Percentiles rank a stretch among this genome's conserved stretches.
phyloP scores from a whole-genome alignment of 202 grass and related monocot species.

The Zizania palustris region DNA sequence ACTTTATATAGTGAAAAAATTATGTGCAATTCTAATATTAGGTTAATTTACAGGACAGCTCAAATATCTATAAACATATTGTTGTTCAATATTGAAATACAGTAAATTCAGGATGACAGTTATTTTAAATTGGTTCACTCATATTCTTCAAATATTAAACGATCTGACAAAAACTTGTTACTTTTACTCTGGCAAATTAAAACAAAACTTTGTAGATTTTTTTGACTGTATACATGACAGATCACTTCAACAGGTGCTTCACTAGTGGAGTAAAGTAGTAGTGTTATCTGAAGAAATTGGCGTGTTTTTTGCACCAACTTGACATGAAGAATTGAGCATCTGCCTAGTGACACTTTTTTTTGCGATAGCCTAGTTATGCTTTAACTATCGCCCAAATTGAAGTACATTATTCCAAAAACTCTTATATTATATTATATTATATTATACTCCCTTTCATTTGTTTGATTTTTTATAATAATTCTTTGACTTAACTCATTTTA shows the following conservation, averaged over 20 bases:
- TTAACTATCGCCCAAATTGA: constrained; percentile 12
- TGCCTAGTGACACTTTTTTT: background rate
- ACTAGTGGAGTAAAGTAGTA: constrained; percentile 9
- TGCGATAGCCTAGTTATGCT: background rate
- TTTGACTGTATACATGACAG: no score
- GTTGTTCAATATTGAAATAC: no score
- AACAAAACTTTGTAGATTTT: no score
- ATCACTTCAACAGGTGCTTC: background rate
- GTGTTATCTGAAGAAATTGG: background rate
- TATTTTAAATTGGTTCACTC: background rate
- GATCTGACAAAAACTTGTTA: background rate
- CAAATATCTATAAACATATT: no score
- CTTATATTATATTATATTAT: background rate
- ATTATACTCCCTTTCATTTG: background rate
- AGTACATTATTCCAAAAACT: background rate
- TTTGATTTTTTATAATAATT: no score
- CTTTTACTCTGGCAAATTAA: no score
- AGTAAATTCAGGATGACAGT: background rate
- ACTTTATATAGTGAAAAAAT: background rate
- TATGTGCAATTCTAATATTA: background rate
- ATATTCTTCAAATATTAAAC: background rate
- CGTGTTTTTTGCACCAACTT: background rate
- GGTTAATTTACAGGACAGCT: background rate
- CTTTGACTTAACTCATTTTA: no score
- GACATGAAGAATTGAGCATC: constrained; percentile 33